Percentiles rank a stretch among this genome's conserved stretches.
phyloP scores from a whole-genome alignment of 169 alveolate species.

The Plasmodium chabaudi region DNA sequence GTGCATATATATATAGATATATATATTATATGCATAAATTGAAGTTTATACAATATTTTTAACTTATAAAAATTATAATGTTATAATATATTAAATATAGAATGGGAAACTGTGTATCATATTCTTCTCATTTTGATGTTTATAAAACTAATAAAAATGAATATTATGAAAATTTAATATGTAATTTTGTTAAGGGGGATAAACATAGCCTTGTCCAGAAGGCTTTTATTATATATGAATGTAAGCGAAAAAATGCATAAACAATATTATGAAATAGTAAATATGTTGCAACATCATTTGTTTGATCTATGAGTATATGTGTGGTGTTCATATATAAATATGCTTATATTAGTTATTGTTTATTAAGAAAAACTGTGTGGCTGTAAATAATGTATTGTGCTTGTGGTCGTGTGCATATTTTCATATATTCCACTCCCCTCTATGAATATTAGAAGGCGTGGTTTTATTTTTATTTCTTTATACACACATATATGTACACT shows the following conservation, averaged over 20 bases:
- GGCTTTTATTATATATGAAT: conserved; percentile 68
- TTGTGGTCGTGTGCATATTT: background rate
- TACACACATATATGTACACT: too few relatives aligned
- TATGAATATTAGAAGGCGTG: too few relatives aligned
- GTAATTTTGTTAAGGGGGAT: conserved; percentile 52
- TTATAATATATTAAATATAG: conserved; percentile 18
- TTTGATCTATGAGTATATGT: too few relatives aligned
- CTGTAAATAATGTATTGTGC: too few relatives aligned
- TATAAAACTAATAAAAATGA: conserved; percentile 55
- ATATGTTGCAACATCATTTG: too few relatives aligned
- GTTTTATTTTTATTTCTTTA: too few relatives aligned
- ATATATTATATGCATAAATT: background rate
- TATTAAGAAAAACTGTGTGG: too few relatives aligned
- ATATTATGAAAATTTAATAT: conserved; percentile 66
- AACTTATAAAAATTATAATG: conserved; percentile 18
- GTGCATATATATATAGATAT: background rate
- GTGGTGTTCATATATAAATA: too few relatives aligned
- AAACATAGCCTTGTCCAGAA: conserved; percentile 34
- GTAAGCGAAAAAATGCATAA: conserved; percentile 22
- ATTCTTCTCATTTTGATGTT: conserved; percentile 48
- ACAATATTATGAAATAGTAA: background rate
- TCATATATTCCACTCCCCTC: background rate
- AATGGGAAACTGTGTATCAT: conserved; percentile 71
- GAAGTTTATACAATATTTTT: background rate
- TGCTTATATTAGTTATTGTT: too few relatives aligned